phyloP scores from a whole-genome alignment of 176 grass and related monocot species.

The Puya raimondii region DNA sequence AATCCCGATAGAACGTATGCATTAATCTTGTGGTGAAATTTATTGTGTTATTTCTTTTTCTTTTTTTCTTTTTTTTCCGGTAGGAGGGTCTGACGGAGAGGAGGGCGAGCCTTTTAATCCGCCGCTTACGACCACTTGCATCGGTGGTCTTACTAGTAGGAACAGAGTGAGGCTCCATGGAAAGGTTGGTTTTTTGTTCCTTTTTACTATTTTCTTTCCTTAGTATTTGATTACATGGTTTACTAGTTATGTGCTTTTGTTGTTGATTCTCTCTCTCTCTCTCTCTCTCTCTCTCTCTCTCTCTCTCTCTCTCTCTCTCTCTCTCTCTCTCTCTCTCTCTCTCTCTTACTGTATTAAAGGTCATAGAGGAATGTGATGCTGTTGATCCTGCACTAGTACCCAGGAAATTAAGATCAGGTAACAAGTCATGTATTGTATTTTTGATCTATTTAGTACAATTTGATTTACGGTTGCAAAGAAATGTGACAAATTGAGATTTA shows the following conservation, averaged over 20 bases:
- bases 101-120: constrained; percentile 21
- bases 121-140: constrained; percentile 13
- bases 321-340: constrained; percentile 12
- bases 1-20: not conserved
- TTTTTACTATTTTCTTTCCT: not conserved
- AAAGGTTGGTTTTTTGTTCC: constrained; percentile 34
- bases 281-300: constrained; percentile 8
- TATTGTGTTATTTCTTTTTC: not conserved
- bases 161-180: constrained; percentile 31
- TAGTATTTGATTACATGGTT: not conserved
- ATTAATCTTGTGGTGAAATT: not conserved
- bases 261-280: constrained; percentile 2
- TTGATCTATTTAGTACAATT: not conserved
- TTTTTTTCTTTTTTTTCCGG: too few species aligned
- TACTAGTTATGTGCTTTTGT: not conserved
- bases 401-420: constrained; percentile 84
- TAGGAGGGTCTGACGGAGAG: constrained; percentile 11
- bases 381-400: constrained; percentile 49
- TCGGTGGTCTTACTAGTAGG: constrained; percentile 21
- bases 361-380: constrained; percentile 33
- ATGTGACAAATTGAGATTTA: too few species aligned
- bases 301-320: constrained; percentile 10
- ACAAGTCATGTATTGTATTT: not conserved
- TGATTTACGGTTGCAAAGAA: not conserved
- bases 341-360: constrained; percentile 31